Conservation (phyloP, 148 eudicot genomes). For the Drosera capensis region DNA sequence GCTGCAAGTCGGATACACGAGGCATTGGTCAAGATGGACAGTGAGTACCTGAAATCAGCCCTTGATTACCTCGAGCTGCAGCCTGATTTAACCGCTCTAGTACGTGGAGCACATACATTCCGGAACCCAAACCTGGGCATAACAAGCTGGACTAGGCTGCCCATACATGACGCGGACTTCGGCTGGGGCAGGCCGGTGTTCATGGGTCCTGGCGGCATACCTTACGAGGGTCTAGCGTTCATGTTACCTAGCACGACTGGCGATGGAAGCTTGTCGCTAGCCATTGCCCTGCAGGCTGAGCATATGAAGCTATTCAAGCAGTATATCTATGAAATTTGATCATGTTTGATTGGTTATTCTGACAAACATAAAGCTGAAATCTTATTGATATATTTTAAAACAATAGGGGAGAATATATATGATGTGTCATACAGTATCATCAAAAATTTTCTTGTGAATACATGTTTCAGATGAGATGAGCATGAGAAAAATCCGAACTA, state of each 20-base stretch:
- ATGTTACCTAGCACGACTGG: not conserved
- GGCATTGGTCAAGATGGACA: conserved; percentile 6
- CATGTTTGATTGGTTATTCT: too few species aligned
- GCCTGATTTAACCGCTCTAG: not conserved
- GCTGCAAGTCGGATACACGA: conserved; percentile 8
- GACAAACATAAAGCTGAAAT: too few species aligned
- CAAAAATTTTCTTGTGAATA: too few species aligned
- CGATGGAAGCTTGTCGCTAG: conserved; percentile 1
- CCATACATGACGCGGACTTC: conserved; percentile 8
- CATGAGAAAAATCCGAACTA: too few species aligned
- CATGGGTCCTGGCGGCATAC: not conserved
- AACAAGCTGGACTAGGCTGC: conserved; percentile 6
- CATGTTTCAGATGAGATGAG: too few species aligned
- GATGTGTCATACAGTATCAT: too few species aligned
- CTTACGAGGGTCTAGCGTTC: not conserved
- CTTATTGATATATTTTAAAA: too few species aligned
- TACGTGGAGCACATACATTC: not conserved
- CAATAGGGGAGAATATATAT: too few species aligned
- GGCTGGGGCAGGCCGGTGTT: conserved; percentile 13
- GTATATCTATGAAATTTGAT: conserved; percentile 7
- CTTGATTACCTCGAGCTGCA: conserved; percentile 8
- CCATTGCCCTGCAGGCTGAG: conserved; percentile 1
- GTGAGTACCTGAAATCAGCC: conserved; percentile 12
- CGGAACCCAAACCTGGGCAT: conserved; percentile 2
- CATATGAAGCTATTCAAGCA: conserved; percentile 5